Evolutionary conservation across 1,284 basidiomycete species (phyloP).

Genomic region (Leccinum insolens): DNA sequence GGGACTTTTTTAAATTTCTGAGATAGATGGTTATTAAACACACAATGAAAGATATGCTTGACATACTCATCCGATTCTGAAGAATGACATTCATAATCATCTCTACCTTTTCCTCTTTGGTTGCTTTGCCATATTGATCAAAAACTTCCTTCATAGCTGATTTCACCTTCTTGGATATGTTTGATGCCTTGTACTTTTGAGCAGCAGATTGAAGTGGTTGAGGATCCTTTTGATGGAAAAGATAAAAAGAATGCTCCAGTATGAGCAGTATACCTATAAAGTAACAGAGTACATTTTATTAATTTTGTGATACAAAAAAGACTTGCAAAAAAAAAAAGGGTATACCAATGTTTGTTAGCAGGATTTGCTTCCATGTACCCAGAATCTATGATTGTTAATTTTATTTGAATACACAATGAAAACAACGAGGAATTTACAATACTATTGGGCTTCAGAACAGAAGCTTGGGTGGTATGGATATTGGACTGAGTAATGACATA

Average conservation of each 20-base stretch:
- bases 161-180: not conserved
- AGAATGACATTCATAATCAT: not conserved
- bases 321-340: no score
- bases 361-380: not conserved
- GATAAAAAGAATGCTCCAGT: not conserved
- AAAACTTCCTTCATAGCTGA: not conserved
- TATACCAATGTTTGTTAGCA: not conserved
- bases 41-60: no score
- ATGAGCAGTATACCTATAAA: not conserved
- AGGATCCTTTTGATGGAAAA: not conserved
- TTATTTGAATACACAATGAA: not conserved
- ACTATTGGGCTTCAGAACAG: not conserved
- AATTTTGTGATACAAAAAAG: no score
- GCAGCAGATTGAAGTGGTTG: not conserved
- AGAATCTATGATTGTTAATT: not conserved
- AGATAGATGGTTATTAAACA: not conserved
- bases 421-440: not conserved
- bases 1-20: not conserved
- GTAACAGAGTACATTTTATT: not conserved
- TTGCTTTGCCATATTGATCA: not conserved
- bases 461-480: fast-evolving
- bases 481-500: not conserved
- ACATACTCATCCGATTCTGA: not conserved
- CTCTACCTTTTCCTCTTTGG: not conserved
- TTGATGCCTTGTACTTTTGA: not conserved